Evolutionary conservation across 441 rosid species (phyloP).

Genomic region (Isatis lusitanica): DNA sequence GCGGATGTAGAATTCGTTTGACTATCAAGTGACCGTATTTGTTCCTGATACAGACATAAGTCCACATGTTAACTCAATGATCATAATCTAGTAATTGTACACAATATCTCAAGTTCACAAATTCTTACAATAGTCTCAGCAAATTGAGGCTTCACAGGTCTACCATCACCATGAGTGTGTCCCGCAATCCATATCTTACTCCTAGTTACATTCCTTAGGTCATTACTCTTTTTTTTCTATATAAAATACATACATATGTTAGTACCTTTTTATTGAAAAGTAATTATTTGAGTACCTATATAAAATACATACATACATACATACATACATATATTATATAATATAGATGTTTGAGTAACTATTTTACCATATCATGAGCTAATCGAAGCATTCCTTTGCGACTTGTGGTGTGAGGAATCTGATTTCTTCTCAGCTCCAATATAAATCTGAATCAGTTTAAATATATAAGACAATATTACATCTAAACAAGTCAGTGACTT

Average conservation of each 20-base stretch:
- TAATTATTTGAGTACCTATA: too few relatives aligned
- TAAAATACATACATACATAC: too few relatives aligned
- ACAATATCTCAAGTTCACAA: neutral
- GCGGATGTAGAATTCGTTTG: neutral
- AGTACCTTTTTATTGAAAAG: neutral
- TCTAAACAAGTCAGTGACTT: neutral
- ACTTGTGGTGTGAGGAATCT: too few relatives aligned
- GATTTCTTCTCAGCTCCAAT: neutral
- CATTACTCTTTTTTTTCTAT: neutral
- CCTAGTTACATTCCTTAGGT: neutral
- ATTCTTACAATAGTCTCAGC: conserved; percentile 8
- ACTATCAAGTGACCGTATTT: neutral
- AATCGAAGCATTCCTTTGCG: neutral
- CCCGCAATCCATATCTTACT: neutral
- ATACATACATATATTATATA: too few relatives aligned
- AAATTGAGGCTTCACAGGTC: neutral
- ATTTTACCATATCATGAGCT: neutral
- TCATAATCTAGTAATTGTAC: neutral
- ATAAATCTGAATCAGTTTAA: neutral
- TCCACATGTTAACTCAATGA: neutral
- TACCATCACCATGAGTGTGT: neutral
- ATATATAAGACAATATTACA: neutral
- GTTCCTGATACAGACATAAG: neutral
- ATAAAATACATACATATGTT: neutral
- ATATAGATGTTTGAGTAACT: neutral